phyloP scores from a whole-genome alignment of 768 basidiomycete genomes.

The Hygrophorus pudorinus region DNA sequence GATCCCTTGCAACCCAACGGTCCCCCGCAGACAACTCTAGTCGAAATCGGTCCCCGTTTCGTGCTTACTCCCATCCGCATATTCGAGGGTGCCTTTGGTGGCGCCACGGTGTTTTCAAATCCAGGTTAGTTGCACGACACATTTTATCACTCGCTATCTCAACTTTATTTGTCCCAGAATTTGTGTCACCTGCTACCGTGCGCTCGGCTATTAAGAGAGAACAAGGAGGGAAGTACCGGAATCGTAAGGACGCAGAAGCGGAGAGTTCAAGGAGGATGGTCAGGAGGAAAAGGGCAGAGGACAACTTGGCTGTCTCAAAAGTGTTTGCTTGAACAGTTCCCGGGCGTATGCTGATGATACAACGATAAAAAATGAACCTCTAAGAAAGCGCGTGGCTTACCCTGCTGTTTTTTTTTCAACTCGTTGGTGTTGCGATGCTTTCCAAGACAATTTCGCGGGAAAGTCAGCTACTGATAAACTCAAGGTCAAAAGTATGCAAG shows the following conservation, averaged over 20 bases:
- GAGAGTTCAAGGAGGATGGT: constrained; percentile 59
- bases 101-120: constrained; percentile 93
- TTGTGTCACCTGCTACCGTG: constrained; percentile 78
- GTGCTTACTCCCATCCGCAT: constrained; percentile 96
- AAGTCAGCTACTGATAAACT: too few species aligned
- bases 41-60: constrained; percentile 96
- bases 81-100: constrained; percentile 95
- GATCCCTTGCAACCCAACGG: constrained; percentile 84
- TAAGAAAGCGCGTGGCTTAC: too few species aligned
- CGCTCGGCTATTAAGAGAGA: constrained; percentile 60
- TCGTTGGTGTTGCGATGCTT: too few species aligned
- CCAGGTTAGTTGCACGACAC: constrained; percentile 46
- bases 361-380: too few species aligned
- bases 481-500: too few species aligned
- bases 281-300: constrained; percentile 54
- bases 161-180: constrained; percentile 45
- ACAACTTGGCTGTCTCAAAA: constrained; percentile 75
- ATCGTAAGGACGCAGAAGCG: constrained; percentile 68
- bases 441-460: too few species aligned
- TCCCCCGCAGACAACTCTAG: constrained; percentile 75
- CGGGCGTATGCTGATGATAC: too few species aligned
- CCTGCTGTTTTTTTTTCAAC: too few species aligned
- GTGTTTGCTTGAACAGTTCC: constrained; percentile 88
- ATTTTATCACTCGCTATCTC: background rate
- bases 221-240: constrained; percentile 73